A percentile compares a stretch with the other conserved stretches of the same genome.
phyloP scores from a whole-genome alignment of 2,329 filamentous ascomycete genomes.

The Xylariaceae sp. region DNA sequence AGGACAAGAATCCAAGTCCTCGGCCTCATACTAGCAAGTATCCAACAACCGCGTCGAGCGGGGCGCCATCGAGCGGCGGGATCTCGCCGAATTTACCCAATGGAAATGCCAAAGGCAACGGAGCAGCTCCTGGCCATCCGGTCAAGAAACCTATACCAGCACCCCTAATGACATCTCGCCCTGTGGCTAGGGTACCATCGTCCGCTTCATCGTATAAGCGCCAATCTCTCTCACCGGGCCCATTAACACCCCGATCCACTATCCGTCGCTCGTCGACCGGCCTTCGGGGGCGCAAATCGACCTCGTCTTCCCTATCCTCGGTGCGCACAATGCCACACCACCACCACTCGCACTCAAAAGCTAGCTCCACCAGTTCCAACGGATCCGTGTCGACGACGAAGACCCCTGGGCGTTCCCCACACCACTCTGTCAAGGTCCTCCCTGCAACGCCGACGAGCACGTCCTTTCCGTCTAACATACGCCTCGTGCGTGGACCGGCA shows the following conservation, averaged over 20 bases:
- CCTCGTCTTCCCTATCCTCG: conserved; percentile 91
- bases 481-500: conserved; percentile 69
- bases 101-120: conserved; percentile 45
- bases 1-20: conserved; percentile 56
- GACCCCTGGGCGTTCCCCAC: conserved; percentile 74
- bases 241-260: conserved; percentile 84
- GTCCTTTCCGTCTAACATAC: conserved; percentile 82
- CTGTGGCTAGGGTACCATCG: conserved; percentile 32
- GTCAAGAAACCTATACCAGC: conserved; percentile 34
- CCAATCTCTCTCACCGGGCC: conserved; percentile 82
- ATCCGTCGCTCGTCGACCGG: conserved; percentile 82
- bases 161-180: conserved; percentile 32
- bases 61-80: conserved; percentile 46
- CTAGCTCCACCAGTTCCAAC: conserved; percentile 86
- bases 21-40: conserved; percentile 64
- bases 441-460: conserved; percentile 80
- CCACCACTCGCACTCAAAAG: conserved; percentile 87
- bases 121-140: conserved; percentile 26
- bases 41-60: conserved; percentile 44
- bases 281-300: conserved; percentile 89
- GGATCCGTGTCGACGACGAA: conserved; percentile 71
- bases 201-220: conserved; percentile 60
- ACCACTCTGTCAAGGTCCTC: conserved; percentile 92
- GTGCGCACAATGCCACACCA: conserved; percentile 86
- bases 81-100: conserved; percentile 57